Base-by-base conservation (phyloP, 179 eudicot genomes). In the Beta lomatogona region DNA sequence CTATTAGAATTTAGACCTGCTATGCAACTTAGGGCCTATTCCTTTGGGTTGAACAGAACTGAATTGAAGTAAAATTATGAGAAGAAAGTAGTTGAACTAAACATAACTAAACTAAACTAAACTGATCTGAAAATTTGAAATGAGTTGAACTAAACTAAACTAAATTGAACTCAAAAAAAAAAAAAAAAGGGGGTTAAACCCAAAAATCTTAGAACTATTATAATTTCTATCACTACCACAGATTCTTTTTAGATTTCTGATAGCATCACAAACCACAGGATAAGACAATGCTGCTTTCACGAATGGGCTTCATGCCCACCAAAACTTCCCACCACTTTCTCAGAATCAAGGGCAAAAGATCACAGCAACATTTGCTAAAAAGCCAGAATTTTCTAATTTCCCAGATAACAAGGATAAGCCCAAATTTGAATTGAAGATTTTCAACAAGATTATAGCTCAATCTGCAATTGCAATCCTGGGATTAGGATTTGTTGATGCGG, bases 401-500 rank as follows among this genome's bases (percentile, higher is more conserved):
- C 81, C 89, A 76, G 71, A 79, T 0, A 64, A 66, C 52, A 66
- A 53, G 5, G n/a, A 72, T 46, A 77, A 83, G 22, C 61, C 86
- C 70, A 19, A 31, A 19, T 77, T 71, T 53, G 79, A 78, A 75
- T 28, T 85, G 44, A 87, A 73, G 76, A 14, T 83, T 16, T 48
- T 85, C 44, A 83, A 54, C 76, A 84, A 75, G n/a, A 25, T 90
- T 76, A 53, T 91, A 76, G 79, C 89, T 84, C 94, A 89, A 76
- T 88, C 91, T 67, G 91, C 86, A 77, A 82, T 88, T 80, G 92
- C 88, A 61, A 82, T 92, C 44, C 76, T 91, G 81, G 92, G 91
- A 44, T 81, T 92, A 68, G 97, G 97, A 16, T 91, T 92, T 79
- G 77, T 92, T 65, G 97, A 92, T 89, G 97, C 97, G 15, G 97